Base-by-base conservation (phyloP, 1,284 basidiomycete species). In the Neolentinus lepideus region DNA sequence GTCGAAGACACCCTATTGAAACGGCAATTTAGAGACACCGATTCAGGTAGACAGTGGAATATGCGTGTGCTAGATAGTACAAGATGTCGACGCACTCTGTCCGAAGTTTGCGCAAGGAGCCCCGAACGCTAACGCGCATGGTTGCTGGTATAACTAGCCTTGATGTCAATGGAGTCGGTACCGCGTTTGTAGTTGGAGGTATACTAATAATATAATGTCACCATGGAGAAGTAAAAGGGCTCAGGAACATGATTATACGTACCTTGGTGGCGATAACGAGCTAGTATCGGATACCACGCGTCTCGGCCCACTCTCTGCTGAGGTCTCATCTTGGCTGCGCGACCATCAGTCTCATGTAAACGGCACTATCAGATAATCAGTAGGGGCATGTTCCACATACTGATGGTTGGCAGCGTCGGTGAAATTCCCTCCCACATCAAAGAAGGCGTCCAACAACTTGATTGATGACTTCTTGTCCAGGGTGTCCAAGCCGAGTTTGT, bases 251-350 rank as follows among this genome's bases (percentile, higher is more conserved):
- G 9, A 54, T 35, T 19, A 35, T 11, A 56, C 58, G 16, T 36
- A 65, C 64, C 53, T 84, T 83, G 11, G 78, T 83, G 1, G 79
- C 79, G 48, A 83, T 69, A 52, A 81, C 75, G 10, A 78, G 66
- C 61, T 82, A 77, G 60, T 85, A 78, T 6, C 83, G 73, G 36
- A 75, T 80, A 0, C 71, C 74, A 4, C 77, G 69, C 11, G 62
- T 51, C 54, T 80, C 75, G 43, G 72, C 75, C 83, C 83, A 85
- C 63, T 80, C 80, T 1, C 83, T 83, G 35, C 83, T 75, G 75
- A 78, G 1, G 71, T 64, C 50, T 76, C 80, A 36, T 77, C 71
- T 54, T 80, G 77, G 57, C 79, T 82, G 33, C 47, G 27, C 11
- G 16, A 35, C n/a, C n/a, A n/a, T n/a, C n/a, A n/a, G n/a, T n/a